Percentiles rank a stretch among this genome's conserved stretches.
These are phyloP conservation scores for Zancudomyces culisetae DNA, from an alignment of 371 early-diverging fungal genomes.

Conservation along the genomic window DNA sequence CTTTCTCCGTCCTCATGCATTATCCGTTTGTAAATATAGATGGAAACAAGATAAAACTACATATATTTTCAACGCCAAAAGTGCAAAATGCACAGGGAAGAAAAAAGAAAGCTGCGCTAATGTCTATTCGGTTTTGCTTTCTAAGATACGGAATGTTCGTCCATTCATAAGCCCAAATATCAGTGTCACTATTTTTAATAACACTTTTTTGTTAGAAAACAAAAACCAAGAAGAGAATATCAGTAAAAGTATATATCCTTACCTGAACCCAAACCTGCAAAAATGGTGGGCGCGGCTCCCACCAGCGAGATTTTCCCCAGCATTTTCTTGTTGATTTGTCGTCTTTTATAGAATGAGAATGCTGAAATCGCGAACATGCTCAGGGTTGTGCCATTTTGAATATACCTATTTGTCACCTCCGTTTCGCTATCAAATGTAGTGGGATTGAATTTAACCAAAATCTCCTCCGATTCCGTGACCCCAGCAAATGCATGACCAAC, in stretches of 20 bases:
- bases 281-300: neutral
- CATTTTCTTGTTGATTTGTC: neutral
- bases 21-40: too few relatives aligned
- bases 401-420: neutral
- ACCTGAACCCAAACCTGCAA: conserved; percentile 1
- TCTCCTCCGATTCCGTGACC: neutral
- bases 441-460: neutral
- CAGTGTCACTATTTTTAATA: too few relatives aligned
- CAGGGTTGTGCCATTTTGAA: neutral
- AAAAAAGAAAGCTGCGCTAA: too few relatives aligned
- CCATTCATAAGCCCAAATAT: too few relatives aligned
- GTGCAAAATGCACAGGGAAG: too few relatives aligned
- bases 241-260: neutral
- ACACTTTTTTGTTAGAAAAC: too few relatives aligned
- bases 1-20: too few relatives aligned
- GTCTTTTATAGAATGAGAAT: neutral
- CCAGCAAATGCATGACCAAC: conserved; percentile 3
- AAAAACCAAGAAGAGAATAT: too few relatives aligned
- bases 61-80: too few relatives aligned
- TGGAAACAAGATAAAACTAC: too few relatives aligned
- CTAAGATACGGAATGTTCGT: too few relatives aligned
- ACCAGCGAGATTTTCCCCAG: neutral
- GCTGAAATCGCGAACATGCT: neutral
- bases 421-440: neutral
- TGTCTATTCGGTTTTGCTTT: too few relatives aligned